phyloP scores from a whole-genome alignment of 257 asterid genomes.

The Echium plantagineum region DNA sequence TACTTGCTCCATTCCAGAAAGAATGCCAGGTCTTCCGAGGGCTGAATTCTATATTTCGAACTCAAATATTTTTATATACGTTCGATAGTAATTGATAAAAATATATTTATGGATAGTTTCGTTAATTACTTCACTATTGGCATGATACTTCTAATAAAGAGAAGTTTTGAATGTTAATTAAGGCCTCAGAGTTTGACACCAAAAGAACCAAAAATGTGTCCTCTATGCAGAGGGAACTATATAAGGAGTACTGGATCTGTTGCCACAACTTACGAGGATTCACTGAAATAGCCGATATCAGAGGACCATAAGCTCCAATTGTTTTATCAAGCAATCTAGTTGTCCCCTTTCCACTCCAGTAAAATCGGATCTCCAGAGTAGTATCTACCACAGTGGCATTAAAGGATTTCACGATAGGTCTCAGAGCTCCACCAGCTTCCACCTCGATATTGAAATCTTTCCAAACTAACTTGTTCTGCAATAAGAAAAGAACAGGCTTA shows the following conservation, averaged over 20 bases:
- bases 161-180: no score
- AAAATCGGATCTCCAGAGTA: conserved; percentile 16
- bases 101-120: no score
- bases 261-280: conserved; percentile 5
- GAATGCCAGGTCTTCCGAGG: no score
- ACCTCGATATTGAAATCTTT: conserved; percentile 10
- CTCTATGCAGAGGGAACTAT: not conserved
- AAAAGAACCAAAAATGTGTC: no score
- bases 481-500: not conserved
- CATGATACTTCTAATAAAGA: no score
- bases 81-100: no score
- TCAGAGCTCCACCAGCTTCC: not conserved
- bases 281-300: conserved; percentile 18
- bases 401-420: not conserved
- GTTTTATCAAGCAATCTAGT: not conserved
- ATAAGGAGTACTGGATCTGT: not conserved
- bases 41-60: no score
- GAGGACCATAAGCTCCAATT: conserved; percentile 11
- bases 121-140: no score
- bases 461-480: conserved; percentile 3
- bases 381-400: not conserved
- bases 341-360: conserved; percentile 17
- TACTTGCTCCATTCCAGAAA: no score
- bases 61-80: no score
- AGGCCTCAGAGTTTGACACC: not conserved